Evolutionary conservation across 441 rosid genomes (phyloP).

Genomic region (Melastoma candidum): DNA sequence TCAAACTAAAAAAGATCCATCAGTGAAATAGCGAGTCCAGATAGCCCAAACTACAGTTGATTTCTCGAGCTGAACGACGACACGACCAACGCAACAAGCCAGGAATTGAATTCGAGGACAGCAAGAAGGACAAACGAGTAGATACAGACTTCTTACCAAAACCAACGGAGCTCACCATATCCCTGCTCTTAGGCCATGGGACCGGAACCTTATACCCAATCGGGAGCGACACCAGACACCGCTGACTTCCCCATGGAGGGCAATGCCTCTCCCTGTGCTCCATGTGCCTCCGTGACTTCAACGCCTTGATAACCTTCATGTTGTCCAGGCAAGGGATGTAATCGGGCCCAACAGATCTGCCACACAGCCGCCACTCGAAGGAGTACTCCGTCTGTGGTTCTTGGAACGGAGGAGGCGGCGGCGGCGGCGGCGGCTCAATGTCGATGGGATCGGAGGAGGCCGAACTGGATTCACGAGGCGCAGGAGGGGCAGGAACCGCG

Average conservation of each 20-base stretch:
- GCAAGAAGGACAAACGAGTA: too few species aligned
- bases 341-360: slow-evolving; percentile 42
- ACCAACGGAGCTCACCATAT: slow-evolving; percentile 70
- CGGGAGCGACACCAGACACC: slow-evolving; percentile 66
- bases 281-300: slow-evolving; percentile 65
- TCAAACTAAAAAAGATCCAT: too few species aligned
- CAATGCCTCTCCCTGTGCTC: slow-evolving; percentile 91
- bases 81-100: too few species aligned
- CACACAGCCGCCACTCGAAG: slow-evolving; percentile 40
- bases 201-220: slow-evolving; percentile 48
- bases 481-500: not conserved
- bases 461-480: not conserved
- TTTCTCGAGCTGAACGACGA: too few species aligned
- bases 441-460: slow-evolving; percentile 1
- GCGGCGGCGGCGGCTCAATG: not conserved
- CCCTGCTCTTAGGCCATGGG: slow-evolving; percentile 91
- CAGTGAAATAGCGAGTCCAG: too few species aligned
- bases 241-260: slow-evolving; percentile 42
- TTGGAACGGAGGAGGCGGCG: not conserved
- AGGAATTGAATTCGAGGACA: too few species aligned
- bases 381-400: not conserved
- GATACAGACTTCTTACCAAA: slow-evolving; percentile 42
- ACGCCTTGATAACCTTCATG: slow-evolving; percentile 40
- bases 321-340: slow-evolving; percentile 84
- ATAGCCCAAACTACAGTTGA: too few species aligned